These are phyloP conservation scores for Epichloe aotearoae DNA, from an alignment of 2,329 filamentous ascomycete genomes.

Conservation along the genomic window DNA sequence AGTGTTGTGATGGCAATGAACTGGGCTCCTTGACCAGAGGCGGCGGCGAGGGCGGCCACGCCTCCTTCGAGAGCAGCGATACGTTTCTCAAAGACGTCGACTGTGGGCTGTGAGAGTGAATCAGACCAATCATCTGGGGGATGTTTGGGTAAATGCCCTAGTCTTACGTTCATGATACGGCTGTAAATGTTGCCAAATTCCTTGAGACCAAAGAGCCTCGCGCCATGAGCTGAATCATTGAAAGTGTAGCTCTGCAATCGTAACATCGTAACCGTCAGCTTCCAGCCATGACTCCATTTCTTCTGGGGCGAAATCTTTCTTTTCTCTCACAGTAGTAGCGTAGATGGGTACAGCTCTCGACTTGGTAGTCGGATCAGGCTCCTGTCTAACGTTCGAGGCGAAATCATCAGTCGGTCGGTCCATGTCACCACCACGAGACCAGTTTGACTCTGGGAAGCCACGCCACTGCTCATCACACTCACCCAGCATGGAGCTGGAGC, in stretches of 20 bases:
- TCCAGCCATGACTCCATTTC: neutral
- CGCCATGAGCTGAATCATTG: slow-evolving; percentile 92
- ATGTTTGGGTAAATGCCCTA: too few relatives aligned
- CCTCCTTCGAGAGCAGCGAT: slow-evolving; percentile 93
- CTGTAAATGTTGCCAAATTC: slow-evolving; percentile 97
- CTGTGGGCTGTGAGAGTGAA: slow-evolving; percentile 51
- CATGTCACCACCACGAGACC: too few relatives aligned
- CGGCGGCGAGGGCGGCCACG: slow-evolving; percentile 68
- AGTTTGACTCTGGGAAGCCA: too few relatives aligned
- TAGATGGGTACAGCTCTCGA: slow-evolving; percentile 92
- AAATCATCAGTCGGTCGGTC: neutral
- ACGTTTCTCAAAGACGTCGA: slow-evolving; percentile 92
- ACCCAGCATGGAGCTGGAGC: slow-evolving; percentile 76
- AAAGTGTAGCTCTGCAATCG: slow-evolving; percentile 64
- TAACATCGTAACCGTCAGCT: neutral
- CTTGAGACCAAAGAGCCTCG: slow-evolving; percentile 90
- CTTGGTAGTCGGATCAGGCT: slow-evolving; percentile 69
- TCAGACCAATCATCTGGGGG: neutral
- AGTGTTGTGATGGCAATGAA: slow-evolving; percentile 81
- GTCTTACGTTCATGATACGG: slow-evolving; percentile 77
- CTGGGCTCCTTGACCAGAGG: slow-evolving; percentile 82
- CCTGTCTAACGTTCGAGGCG: slow-evolving; percentile 42
- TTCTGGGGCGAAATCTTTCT: neutral
- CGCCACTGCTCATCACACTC: slow-evolving; percentile 17
- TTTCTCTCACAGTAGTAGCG: slow-evolving; percentile 53